Base-by-base conservation (phyloP, 331 rosid genomes). In the Phaseolus coccineus region DNA sequence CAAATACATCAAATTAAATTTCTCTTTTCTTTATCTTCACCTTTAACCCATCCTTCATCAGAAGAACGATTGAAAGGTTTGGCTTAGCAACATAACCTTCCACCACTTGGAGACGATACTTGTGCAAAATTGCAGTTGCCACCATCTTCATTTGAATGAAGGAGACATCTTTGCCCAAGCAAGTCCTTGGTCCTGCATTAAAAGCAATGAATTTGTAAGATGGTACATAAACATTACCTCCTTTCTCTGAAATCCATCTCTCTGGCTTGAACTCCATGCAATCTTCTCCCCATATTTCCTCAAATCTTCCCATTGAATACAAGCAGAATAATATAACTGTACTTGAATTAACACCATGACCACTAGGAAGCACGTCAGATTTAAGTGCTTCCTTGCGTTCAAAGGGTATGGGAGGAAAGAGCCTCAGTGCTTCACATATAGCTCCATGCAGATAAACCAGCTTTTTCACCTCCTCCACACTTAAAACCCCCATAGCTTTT, bases 251-350 rank as follows among this genome's bases (percentile, higher is more conserved):
- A 1, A 90, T 84, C 91, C 94, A 87, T 31, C 94, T 86, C 72
- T 88, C 90, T 19, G 90, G 91, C 83, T 84, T 90, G 76, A 82
- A 90, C 40, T 86, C 88, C 48, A 37, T 11, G 24, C 83, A 82
- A 50, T 80, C 80, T 42, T 80, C 2, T n/a, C 84, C 80, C 84
- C 80, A 80, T 39, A 65, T 73, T 5, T 55, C 66, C 16, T 75
- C 82, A 83, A 22, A 56, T 47, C 94, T 87, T 4, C 91, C 94
- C 86, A 86, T 70, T 27, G 89, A 40, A 27, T 87, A 87, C 27
- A 82, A 64, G 0, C 73, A 72, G 62, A 62, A 35, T 37, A 88
- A 6, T 7, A 90, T 19, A 46, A 37, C 80, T 2, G 77, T 31
- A 1, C 79, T 74, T 0, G 78, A 50, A 14, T 58, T 10, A 9